Base-by-base conservation (phyloP, 2,329 filamentous ascomycete genomes). In the Xylariales sp. region DNA sequence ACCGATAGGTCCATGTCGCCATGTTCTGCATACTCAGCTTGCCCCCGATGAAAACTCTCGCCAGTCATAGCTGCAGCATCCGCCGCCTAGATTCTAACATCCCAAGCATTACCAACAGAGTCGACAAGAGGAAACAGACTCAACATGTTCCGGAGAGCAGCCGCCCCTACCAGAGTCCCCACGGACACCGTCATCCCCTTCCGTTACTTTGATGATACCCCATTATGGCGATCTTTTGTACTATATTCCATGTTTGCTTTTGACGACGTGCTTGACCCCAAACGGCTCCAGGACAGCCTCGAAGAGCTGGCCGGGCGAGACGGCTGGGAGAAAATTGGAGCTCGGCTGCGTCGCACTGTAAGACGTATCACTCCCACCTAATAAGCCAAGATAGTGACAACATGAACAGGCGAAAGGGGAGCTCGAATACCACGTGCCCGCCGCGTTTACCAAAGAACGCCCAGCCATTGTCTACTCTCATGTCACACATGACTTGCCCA, bases 381-480 rank as follows among this genome's bases (percentile, higher is more conserved):
- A 21, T 22, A 9, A 21, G 32, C 15, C 14, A 19, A 14, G 8
- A 24, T 25, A 25, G n/a, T 37, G 34, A 37, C 15, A n/a, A 5
- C 10, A 9, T 37, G 21, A 8, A 37, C 20, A 37, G 34, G 34
- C 11, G 15, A 37, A 22, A 22, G 34, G 34, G 12, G 34, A 15
- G 53, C 55, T 70, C 3, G 66, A 70, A 46, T 64, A 68, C 40
- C 67, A 70, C 38, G 55, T 71, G 27, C 67, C 68, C 1, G 47
- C 46, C 8, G 25, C 51, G 19, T 70, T 63, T 45, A 59, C 52
- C 5, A 41, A 51, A 6, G 48, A 59, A 2, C 56, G 66, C 3
- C 64, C 62, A 1, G 55, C 59, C 0, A 50, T 69, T 6, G 50
- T 50, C 8, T 68, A 56, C 49, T 54, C 61, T 9, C 62, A 63